These are phyloP conservation scores for Capsicum baccatum DNA, from an alignment of 257 asterid genomes.

Conservation along the genomic window DNA sequence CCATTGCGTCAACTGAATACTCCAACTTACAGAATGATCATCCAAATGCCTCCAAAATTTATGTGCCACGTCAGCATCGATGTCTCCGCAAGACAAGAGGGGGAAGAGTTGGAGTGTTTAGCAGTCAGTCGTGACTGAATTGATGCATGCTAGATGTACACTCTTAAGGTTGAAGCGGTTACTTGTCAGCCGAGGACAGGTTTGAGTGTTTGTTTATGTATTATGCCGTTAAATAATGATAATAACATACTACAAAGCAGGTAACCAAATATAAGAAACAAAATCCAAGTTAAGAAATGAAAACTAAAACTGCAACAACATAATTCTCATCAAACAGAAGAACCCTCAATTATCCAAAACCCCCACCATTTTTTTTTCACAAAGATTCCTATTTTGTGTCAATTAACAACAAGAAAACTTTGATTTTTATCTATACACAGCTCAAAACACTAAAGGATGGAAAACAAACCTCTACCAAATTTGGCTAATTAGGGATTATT, in stretches of 20 bases:
- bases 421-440: neutral
- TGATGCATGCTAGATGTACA: too few species aligned
- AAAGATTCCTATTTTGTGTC: conserved; percentile 3
- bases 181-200: too few species aligned
- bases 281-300: neutral
- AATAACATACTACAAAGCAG: neutral
- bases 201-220: too few species aligned
- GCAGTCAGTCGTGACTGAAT: too few species aligned
- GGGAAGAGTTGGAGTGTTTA: too few species aligned
- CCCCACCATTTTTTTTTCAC: neutral
- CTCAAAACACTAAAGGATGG: conserved; percentile 2
- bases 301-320: neutral
- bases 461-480: neutral
- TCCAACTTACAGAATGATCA: too few species aligned
- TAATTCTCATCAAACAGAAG: conserved; percentile 13
- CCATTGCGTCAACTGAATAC: too few species aligned
- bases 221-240: too few species aligned
- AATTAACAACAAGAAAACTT: neutral
- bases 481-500: neutral
- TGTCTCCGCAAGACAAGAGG: too few species aligned
- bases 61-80: too few species aligned
- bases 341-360: neutral
- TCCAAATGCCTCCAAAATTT: too few species aligned
- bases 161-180: too few species aligned
- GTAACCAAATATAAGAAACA: neutral